Conservation (phyloP, 1,284 basidiomycete species). For the Rugiboletus extremiorientalis region DNA sequence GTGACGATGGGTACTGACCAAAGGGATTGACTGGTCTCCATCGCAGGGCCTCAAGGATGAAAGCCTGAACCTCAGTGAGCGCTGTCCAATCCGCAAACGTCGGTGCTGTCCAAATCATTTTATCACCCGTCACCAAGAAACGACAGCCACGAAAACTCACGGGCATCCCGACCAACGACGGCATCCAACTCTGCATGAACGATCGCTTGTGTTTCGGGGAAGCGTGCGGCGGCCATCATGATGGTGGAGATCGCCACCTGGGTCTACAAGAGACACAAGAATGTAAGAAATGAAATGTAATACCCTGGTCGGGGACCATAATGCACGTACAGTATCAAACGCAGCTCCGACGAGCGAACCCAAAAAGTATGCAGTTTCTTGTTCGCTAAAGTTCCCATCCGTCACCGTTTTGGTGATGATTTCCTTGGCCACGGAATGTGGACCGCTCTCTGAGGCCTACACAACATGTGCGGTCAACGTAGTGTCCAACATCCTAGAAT, state of each 20-base stretch:
- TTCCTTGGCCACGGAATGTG: constrained; percentile 47
- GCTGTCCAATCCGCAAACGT: constrained; percentile 24
- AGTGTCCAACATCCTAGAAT: too few species aligned
- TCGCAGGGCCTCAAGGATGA: constrained; percentile 27
- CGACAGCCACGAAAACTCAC: constrained; percentile 28
- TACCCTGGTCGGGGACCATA: neutral
- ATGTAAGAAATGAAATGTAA: neutral
- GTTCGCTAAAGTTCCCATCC: constrained; percentile 48
- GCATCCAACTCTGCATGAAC: constrained; percentile 62
- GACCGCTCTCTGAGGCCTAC: constrained; percentile 9
- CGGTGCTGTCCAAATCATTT: constrained; percentile 14
- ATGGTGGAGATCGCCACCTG: constrained; percentile 59
- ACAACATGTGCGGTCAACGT: neutral
- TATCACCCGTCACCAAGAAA: neutral
- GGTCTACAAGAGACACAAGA: constrained; percentile 34
- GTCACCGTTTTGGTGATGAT: constrained; percentile 48
- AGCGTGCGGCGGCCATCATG: constrained; percentile 63
- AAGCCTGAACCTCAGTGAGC: constrained; percentile 27
- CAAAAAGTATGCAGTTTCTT: constrained; percentile 58
- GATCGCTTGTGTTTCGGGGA: constrained; percentile 52
- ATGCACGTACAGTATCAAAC: constrained; percentile 48
- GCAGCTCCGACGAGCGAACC: constrained; percentile 67
- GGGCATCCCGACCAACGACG: constrained; percentile 51
- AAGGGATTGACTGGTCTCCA: constrained; percentile 33
- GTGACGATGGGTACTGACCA: constrained; percentile 7